A percentile compares a stretch with the other conserved stretches of the same genome.
phyloP scores from a whole-genome alignment of 129 eudicot genomes.

The Flaveria brownii region DNA sequence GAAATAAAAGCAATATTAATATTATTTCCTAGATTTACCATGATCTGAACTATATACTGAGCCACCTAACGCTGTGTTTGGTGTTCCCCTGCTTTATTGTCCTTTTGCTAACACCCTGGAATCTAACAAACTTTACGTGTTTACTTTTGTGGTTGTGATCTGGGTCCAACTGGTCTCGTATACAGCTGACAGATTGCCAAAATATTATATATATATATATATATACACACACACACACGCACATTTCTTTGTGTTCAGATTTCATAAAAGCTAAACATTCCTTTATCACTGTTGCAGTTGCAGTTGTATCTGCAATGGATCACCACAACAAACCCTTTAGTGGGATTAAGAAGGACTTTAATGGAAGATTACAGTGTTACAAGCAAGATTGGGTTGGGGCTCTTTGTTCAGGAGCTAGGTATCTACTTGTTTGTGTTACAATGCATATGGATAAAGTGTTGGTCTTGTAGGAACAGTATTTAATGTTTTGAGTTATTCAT shows the following conservation, averaged over 20 bases:
- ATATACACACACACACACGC: neutral
- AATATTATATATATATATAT: neutral
- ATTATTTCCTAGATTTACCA: constrained; percentile 9
- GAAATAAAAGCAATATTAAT: too few species aligned
- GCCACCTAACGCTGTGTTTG: neutral
- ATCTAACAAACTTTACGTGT: neutral
- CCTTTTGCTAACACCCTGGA: constrained; percentile 26
- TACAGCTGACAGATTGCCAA: too few species aligned
- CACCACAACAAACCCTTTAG: constrained; percentile 52
- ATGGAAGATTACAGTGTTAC: constrained; percentile 68
- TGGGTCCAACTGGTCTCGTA: neutral
- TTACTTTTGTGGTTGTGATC: neutral
- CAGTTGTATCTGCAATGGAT: constrained; percentile 50
- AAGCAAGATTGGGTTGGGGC: constrained; percentile 73
- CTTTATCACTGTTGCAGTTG: constrained; percentile 8
- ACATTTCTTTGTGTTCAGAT: neutral
- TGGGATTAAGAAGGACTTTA: constrained; percentile 63
- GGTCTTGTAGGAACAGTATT: too few species aligned
- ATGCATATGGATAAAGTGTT: neutral
- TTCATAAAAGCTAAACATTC: constrained; percentile 11
- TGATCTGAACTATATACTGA: neutral
- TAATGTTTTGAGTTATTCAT: neutral
- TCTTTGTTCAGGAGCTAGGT: constrained; percentile 69
- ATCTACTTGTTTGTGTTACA: neutral
- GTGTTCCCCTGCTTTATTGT: constrained; percentile 17